Conservation (phyloP, 192 early-diverging fungal species). For the Coemansia aciculifera region DNA sequence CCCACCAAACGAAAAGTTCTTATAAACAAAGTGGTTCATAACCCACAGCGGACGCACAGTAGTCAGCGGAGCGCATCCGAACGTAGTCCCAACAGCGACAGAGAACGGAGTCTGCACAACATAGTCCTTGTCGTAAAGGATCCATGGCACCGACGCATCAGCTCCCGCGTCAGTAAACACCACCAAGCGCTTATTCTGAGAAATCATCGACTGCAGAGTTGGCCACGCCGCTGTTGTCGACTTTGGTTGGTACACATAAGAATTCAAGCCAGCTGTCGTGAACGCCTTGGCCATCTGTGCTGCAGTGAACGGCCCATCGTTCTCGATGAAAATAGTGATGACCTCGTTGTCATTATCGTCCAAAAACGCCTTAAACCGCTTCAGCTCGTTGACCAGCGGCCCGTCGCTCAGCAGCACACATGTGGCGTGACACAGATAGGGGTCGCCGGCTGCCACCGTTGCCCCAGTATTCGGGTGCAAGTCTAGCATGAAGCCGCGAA, state of each 20-base stretch:
- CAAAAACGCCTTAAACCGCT: constrained; percentile 60
- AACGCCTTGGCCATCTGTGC: constrained; percentile 58
- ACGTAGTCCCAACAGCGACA: constrained; percentile 51
- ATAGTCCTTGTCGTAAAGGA: constrained; percentile 63
- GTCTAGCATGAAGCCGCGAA: constrained; percentile 75
- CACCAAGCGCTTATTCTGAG: constrained; percentile 64
- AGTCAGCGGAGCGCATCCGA: constrained; percentile 53
- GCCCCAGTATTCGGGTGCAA: constrained; percentile 29
- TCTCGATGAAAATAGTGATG: constrained; percentile 74
- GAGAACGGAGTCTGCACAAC: constrained; percentile 74
- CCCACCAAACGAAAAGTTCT: constrained; percentile 35
- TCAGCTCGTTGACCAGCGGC: constrained; percentile 58
- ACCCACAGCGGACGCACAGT: constrained; percentile 60
- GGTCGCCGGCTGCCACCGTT: constrained; percentile 22
- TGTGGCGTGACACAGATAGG: constrained; percentile 68
- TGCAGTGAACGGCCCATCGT: constrained; percentile 56
- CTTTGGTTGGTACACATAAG: constrained; percentile 53
- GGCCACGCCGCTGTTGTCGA: constrained; percentile 61
- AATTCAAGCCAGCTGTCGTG: constrained; percentile 53
- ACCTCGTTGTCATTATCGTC: constrained; percentile 71
- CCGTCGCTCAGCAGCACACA: constrained; percentile 67
- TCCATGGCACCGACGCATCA: constrained; percentile 62
- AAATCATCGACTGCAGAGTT: constrained; percentile 66
- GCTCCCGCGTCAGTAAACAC: constrained; percentile 61
- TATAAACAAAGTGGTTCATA: constrained; percentile 75